Base-by-base conservation (phyloP, 192 early-diverging fungal species). In the Coemansia aciculifera region DNA sequence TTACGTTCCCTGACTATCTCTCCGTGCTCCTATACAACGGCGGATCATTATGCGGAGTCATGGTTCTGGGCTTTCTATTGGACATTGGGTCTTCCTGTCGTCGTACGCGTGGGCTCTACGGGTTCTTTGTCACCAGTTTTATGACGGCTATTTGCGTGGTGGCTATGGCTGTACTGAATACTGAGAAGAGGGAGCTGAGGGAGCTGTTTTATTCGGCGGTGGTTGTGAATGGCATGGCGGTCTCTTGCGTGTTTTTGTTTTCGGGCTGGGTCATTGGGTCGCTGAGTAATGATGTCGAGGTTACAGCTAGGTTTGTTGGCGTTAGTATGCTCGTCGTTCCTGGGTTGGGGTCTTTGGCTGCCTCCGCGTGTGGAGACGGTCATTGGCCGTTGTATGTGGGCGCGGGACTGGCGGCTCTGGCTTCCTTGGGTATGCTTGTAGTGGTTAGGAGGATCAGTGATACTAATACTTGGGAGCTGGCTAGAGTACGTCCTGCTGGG, bases 201-300 rank as follows among this genome's bases (percentile, higher is more conserved):
- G 9, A 5, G n/a, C 37, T 73, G 21, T 67, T 67, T 12, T 67
- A 67, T 13, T 46, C 38, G 12, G 24, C 65, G 7, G 64, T 56
- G 44, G 51, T 67, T 34, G 42, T 73, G 8, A 67, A 42, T 42
- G 71, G 71, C 0, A 67, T 73, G 65, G 59, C 65, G 9, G 42
- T 67, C 1, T 67, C 71, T 10, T 67, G 71, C 23, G 60, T 63
- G 34, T 73, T 67, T 62, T 38, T 73, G 51, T 73, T 73, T 32
- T 49, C 71, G 2, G 65, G 59, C 17, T 73, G 71, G 71, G 46
- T 73, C 10, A 73, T 73, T 11, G 71, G 71, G 12, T 67, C 71
- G 21, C 43, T 74, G 40, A 68, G 66, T 7, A 74, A 74, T 27
- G 66, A 74, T 19, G 61, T 63, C 19, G 60, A 54, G 24, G 60